Evolutionary conservation across 176 grass and related monocot genomes (phyloP).

Genomic region (Carex cristatella): DNA sequence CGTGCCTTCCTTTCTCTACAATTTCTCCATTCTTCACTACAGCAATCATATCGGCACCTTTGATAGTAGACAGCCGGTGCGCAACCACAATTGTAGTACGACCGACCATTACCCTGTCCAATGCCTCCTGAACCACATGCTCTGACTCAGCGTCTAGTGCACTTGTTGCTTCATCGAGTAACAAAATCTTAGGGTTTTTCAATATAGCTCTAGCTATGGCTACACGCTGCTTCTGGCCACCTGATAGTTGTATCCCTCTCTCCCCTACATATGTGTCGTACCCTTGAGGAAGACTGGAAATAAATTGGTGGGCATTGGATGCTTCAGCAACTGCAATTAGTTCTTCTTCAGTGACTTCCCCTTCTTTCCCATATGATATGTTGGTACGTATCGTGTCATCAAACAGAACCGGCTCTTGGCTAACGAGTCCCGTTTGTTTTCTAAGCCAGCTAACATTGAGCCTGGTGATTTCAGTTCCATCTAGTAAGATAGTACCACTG

Average conservation of each 20-base stretch:
- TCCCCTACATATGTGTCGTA: slow-evolving; percentile 36
- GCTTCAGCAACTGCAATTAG: slow-evolving; percentile 27
- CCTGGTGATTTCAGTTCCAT: slow-evolving; percentile 36
- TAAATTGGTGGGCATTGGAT: slow-evolving; percentile 44
- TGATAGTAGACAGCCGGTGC: slow-evolving; percentile 38
- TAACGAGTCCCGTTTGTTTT: slow-evolving; percentile 42
- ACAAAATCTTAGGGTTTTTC: slow-evolving; percentile 47
- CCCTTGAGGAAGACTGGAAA: slow-evolving; percentile 43
- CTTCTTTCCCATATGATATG: slow-evolving; percentile 44
- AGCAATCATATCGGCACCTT: slow-evolving; percentile 26
- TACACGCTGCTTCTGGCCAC: slow-evolving; percentile 52
- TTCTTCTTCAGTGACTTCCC: slow-evolving; percentile 34
- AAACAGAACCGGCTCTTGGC: slow-evolving; percentile 49
- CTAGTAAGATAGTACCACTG: slow-evolving; percentile 28
- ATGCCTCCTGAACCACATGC: slow-evolving; percentile 37
- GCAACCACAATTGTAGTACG: slow-evolving; percentile 36
- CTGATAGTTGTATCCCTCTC: slow-evolving; percentile 41
- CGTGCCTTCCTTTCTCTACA: slow-evolving; percentile 34
- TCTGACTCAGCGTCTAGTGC: slow-evolving; percentile 55
- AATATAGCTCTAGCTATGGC: slow-evolving; percentile 55
- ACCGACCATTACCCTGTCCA: slow-evolving; percentile 29
- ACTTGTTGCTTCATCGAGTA: slow-evolving; percentile 63
- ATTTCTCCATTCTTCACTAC: slow-evolving; percentile 36
- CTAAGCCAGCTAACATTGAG: slow-evolving; percentile 40
- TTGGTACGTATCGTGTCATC: slow-evolving; percentile 38